These are phyloP conservation scores for Coniochaeta sp. DNA, from an alignment of 2,329 filamentous ascomycete genomes.

Conservation along the genomic window DNA sequence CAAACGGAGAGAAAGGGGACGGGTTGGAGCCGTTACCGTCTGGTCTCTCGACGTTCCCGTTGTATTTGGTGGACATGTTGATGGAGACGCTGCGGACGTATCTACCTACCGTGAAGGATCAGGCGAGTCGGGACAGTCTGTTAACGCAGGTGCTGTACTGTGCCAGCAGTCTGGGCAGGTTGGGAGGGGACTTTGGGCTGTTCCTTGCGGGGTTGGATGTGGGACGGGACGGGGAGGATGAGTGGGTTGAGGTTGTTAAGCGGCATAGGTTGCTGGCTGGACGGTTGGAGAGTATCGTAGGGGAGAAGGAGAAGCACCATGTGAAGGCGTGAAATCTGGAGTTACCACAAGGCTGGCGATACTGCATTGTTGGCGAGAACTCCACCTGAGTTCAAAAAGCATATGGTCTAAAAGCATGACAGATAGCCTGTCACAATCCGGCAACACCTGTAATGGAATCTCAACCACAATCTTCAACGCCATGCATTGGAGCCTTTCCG, in stretches of 20 bases:
- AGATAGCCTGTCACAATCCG: background rate
- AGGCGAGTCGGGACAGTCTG: conserved; percentile 74
- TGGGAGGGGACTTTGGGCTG: conserved; percentile 90
- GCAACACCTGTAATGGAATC: too few species aligned
- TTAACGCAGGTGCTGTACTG: conserved; percentile 91
- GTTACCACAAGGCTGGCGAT: background rate
- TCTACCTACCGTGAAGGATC: conserved; percentile 74
- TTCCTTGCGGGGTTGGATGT: conserved; percentile 60
- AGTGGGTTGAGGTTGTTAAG: conserved; percentile 87
- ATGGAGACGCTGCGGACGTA: conserved; percentile 69
- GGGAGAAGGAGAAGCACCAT: conserved; percentile 23
- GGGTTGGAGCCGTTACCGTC: conserved; percentile 60
- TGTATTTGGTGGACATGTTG: conserved; percentile 75
- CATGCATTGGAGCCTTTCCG: background rate
- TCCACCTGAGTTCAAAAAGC: too few species aligned
- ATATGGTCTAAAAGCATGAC: background rate
- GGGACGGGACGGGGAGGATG: conserved; percentile 42
- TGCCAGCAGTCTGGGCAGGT: conserved; percentile 78
- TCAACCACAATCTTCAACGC: background rate
- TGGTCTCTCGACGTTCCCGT: conserved; percentile 74
- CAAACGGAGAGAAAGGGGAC: conserved; percentile 19
- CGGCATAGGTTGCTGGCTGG: conserved; percentile 82
- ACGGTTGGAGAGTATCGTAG: conserved; percentile 63
- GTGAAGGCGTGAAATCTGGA: background rate
- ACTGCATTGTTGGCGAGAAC: too few species aligned